These are phyloP conservation scores for Mycena belliarum DNA, from an alignment of 768 basidiomycete species.

Conservation along the genomic window DNA sequence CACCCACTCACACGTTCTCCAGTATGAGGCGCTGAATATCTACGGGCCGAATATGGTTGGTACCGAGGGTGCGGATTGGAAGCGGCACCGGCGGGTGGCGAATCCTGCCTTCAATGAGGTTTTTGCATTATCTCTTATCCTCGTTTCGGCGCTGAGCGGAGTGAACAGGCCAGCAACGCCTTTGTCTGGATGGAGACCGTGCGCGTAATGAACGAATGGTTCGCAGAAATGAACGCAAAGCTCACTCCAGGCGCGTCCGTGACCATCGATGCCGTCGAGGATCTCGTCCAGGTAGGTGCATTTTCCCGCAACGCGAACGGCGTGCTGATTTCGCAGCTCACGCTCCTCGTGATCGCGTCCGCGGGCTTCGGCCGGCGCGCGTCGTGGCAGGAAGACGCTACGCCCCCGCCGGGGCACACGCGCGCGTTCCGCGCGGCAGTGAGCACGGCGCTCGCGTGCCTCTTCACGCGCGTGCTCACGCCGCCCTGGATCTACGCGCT, in stretches of 20 bases:
- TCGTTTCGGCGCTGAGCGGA: neutral
- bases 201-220: conserved; percentile 43
- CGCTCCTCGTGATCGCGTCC: conserved; percentile 41
- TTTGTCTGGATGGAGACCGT: conserved; percentile 49
- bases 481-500: conserved; percentile 38
- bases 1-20: neutral
- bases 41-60: conserved; percentile 38
- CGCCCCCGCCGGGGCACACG: conserved; percentile 31
- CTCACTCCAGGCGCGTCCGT: neutral
- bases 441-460: conserved; percentile 27
- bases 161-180: conserved; percentile 41
- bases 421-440: conserved; percentile 38
- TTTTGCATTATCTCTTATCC: neutral
- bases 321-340: conserved; percentile 8
- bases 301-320: neutral
- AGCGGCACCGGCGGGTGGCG: conserved; percentile 44
- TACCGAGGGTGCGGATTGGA: conserved; percentile 46
- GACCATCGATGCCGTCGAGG: neutral
- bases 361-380: conserved; percentile 43
- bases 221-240: conserved; percentile 34
- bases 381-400: conserved; percentile 34
- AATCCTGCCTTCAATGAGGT: conserved; percentile 55
- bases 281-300: neutral
- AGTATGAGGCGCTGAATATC: conserved; percentile 1
- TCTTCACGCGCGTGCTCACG: conserved; percentile 31